Base-by-base conservation (phyloP, 23 red algal species). In the Chondrus crispus region DNA sequence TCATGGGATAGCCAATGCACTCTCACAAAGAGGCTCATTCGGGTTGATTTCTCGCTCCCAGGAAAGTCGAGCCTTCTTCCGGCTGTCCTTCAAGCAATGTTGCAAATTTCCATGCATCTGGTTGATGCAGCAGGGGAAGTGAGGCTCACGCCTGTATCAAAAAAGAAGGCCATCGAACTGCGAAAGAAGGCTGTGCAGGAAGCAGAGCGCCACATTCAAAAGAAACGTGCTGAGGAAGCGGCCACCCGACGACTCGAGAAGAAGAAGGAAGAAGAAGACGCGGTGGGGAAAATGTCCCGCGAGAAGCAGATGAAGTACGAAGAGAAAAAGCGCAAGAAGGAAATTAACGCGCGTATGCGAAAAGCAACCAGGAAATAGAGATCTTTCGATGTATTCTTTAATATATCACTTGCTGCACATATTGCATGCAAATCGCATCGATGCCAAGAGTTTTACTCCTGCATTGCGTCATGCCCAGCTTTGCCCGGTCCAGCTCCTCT, bases 241-340 rank as follows among this genome's bases (percentile, higher is more conserved):
- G 92, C 82, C 50, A 83, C 80, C 41, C 64, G 82, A n/a, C 46
- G 74, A 46, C 46, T 41, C 20, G 82, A 69, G 7, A 87, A 88
- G 92, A 88, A 94, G 62, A 88, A 68, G 46, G 83, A 85, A 35
- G 92, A 87, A 26, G 92, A 86, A 44, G 82, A 88, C 45, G 92
- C 82, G 41, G 84, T 81, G n/a, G 82, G 71, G 10, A 88, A 81
- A 54, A 87, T 85, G 82, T 82, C 74, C 9, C 39, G 71, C 35
- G 92, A 81, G 30, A 87, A 87, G 58, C 92, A 86, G 53, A 80
- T 81, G 36, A 94, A 94, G 72, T 87, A 94, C 51, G 92, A 86
- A 44, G 92, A 88, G 45, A 94, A 94, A 83, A 86, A 87, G 47
- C 92, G 92, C 52, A 94, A 94, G 60, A 94, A 94, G 84, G 92